Base-by-base conservation (phyloP, 192 early-diverging fungal species). In the Coemansia reversa region DNA sequence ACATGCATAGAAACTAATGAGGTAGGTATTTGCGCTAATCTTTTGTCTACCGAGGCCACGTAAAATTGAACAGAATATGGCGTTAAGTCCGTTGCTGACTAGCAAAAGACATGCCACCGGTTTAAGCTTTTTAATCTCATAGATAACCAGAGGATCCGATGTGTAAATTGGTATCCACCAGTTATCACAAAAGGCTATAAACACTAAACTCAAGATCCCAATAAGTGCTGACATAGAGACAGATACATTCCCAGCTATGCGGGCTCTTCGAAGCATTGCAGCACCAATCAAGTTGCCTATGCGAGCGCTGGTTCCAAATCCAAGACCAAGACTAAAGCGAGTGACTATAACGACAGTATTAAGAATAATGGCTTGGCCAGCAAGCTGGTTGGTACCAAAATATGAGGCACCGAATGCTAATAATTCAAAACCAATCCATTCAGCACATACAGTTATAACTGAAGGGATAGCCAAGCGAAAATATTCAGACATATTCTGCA, bases 381-480 rank as follows among this genome's bases (percentile, higher is more conserved):
- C 92, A 86, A 29, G 93, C 18, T 51, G 50, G 6, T 51, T 16
- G 6, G 50, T 7, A 24, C 93, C 16, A 22, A 98, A 74, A 56
- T 87, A 86, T 27, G 91, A 91, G 6, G 92, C 88, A 7, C 85
- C 78, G 55, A 92, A 62, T 11, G 91, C 83, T 5, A 90, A 74
- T 11, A 83, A 55, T 71, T 92, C 91, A 65, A 86, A 91, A 12
- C 88, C 88, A 86, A 89, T 90, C 92, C 92, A 93, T 75, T 94
- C 92, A 19, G 84, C 81, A 55, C 89, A 89, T 18, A 88, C 84
- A 88, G 94, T 95, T 30, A 92, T 58, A 6, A 92, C 84, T 0
- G 91, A 91, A 0, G 94, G 92, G 12, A 92, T 57, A 16, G 90
- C 94, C 25, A 98, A 77, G 32, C 77, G 77, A 60, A 86, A 58